These are phyloP conservation scores for Cyclotella choctawhatcheeana DNA, from an alignment of 108 stramenopile genomes.

Conservation along the genomic window DNA sequence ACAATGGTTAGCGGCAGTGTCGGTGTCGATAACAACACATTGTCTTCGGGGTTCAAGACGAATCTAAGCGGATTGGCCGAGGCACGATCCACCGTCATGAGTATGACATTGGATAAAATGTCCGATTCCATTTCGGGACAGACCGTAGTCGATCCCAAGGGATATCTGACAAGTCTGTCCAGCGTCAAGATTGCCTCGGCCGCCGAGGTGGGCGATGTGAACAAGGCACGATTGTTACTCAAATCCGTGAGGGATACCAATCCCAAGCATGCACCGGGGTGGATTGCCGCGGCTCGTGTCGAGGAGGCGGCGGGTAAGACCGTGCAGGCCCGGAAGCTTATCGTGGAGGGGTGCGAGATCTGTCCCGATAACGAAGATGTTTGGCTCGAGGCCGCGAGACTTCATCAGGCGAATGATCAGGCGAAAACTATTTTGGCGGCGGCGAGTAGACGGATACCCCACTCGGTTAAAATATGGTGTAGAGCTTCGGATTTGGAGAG, in stretches of 20 bases:
- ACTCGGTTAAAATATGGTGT: constrained; percentile 77
- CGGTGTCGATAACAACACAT: constrained; percentile 23
- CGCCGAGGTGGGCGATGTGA: constrained; percentile 93
- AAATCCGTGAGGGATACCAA: constrained; percentile 96
- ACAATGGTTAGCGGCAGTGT: constrained; percentile 1
- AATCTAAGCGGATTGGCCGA: constrained; percentile 84
- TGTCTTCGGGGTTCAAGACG: constrained; percentile 46
- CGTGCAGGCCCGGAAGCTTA: constrained; percentile 93
- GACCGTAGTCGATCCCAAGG: constrained; percentile 94
- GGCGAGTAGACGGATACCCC: constrained; percentile 72
- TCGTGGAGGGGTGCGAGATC: constrained; percentile 94
- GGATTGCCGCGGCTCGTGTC: constrained; percentile 98
- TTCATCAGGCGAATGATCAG: constrained; percentile 84
- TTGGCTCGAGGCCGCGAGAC: constrained; percentile 98
- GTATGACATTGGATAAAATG: constrained; percentile 92
- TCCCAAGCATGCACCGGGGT: constrained; percentile 97
- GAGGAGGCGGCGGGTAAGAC: constrained; percentile 96
- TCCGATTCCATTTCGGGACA: constrained; percentile 87
- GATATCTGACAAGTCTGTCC: constrained; percentile 92
- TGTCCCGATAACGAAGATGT: constrained; percentile 96
- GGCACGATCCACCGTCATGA: constrained; percentile 92
- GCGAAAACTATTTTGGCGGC: constrained; percentile 92
- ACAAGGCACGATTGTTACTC: constrained; percentile 94
- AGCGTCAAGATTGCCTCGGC: constrained; percentile 66
- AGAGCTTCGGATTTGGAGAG: constrained; percentile 84